phyloP scores from a whole-genome alignment of 345 rosid species.

The Conringia planisiliqua region DNA sequence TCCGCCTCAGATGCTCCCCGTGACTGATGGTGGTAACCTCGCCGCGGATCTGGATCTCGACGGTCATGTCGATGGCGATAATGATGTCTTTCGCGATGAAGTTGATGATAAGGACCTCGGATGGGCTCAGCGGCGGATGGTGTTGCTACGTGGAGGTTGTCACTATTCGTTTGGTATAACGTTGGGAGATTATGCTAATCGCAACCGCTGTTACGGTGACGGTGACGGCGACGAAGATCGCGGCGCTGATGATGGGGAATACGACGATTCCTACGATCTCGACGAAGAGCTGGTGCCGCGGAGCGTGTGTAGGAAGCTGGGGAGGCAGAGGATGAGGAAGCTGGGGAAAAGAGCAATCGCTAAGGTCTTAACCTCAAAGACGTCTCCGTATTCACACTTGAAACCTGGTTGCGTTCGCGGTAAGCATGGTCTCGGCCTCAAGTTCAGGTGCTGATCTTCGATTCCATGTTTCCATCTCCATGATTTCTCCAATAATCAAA shows the following conservation, averaged over 20 bases:
- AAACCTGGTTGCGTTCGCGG: slow-evolving; percentile 41
- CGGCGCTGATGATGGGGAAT: slow-evolving; percentile 26
- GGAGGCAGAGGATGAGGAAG: slow-evolving; percentile 47
- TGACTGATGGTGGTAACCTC: background rate
- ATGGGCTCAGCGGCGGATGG: background rate
- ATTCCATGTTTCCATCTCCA: background rate
- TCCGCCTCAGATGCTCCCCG: background rate
- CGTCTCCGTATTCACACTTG: slow-evolving; percentile 33
- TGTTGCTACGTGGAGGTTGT: background rate
- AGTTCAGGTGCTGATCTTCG: slow-evolving; percentile 27
- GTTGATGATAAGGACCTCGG: slow-evolving; percentile 1
- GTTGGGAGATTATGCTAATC: background rate
- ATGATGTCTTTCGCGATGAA: background rate
- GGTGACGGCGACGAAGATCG: slow-evolving; percentile 31
- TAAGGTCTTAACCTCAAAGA: slow-evolving; percentile 36
- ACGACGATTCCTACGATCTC: slow-evolving; percentile 39
- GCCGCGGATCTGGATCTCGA: slow-evolving; percentile 12
- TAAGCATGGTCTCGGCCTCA: slow-evolving; percentile 41
- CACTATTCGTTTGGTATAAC: background rate
- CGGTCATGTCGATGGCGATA: background rate
- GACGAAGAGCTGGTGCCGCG: slow-evolving; percentile 50
- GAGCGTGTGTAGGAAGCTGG: slow-evolving; percentile 36
- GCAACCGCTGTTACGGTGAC: background rate
- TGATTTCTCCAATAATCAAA: slow-evolving; percentile 14
- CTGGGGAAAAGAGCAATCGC: slow-evolving; percentile 44